Conservation (phyloP, 495 filamentous ascomycete genomes). For the Aspergillus bridgeri region DNA sequence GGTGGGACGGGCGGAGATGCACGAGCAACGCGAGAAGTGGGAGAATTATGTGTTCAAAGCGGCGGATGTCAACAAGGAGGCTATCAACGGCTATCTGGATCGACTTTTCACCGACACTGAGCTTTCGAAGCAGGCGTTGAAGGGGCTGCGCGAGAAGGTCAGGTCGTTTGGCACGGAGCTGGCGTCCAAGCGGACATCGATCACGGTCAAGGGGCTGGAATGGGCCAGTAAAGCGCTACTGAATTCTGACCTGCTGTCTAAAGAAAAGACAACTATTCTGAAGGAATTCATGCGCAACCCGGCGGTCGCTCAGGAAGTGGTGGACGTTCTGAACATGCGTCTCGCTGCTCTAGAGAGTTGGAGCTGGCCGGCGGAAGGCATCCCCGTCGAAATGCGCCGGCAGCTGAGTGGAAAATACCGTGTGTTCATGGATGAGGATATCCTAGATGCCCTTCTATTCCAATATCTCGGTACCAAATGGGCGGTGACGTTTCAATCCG, state of each 20-base stretch:
- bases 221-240: slow-evolving; percentile 55
- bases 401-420: slow-evolving; percentile 60
- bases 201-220: slow-evolving; percentile 36
- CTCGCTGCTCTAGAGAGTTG: slow-evolving; percentile 55
- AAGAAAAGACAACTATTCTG: slow-evolving; percentile 55
- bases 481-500: slow-evolving; percentile 52
- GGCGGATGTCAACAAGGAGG: slow-evolving; percentile 39
- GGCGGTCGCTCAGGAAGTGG: slow-evolving; percentile 55
- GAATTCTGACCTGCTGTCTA: slow-evolving; percentile 52
- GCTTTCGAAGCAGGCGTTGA: slow-evolving; percentile 40
- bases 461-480: slow-evolving; percentile 63
- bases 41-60: slow-evolving; percentile 55
- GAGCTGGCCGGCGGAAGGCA: slow-evolving; percentile 53
- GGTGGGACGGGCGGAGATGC: slow-evolving; percentile 46
- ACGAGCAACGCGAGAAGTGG: slow-evolving; percentile 50
- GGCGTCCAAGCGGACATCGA: slow-evolving; percentile 26
- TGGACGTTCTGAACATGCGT: slow-evolving; percentile 67
- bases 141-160: slow-evolving; percentile 41
- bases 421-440: slow-evolving; percentile 64
- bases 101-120: slow-evolving; percentile 45
- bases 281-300: slow-evolving; percentile 58
- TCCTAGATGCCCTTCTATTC: slow-evolving; percentile 62
- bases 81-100: slow-evolving; percentile 50
- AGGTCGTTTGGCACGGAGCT: slow-evolving; percentile 43
- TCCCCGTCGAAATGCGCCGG: slow-evolving; percentile 57